Percentiles rank a stretch among this genome's conserved stretches.
Evolutionary conservation across 768 basidiomycete genomes (phyloP).

Genomic region (Boletus subcaerulescens): DNA sequence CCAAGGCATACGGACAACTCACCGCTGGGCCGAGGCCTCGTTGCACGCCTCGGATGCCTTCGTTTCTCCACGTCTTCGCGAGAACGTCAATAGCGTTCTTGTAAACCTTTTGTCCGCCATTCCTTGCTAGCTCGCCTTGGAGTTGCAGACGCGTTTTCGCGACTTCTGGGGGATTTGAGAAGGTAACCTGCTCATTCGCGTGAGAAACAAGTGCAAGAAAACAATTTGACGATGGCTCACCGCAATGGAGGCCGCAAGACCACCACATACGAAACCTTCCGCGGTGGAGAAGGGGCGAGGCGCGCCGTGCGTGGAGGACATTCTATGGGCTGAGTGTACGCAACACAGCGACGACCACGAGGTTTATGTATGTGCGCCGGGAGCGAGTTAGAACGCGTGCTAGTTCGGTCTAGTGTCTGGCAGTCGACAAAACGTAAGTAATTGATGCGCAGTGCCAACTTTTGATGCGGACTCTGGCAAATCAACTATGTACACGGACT

Average conservation of each 20-base stretch:
- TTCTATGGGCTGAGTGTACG: slow-evolving; percentile 4
- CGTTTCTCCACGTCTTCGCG: slow-evolving; percentile 82
- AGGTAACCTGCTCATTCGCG: slow-evolving; percentile 55
- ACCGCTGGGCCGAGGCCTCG: slow-evolving; percentile 90
- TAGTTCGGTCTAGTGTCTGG: not conserved
- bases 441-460: too few relatives aligned
- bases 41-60: slow-evolving; percentile 90
- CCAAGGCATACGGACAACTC: slow-evolving; percentile 24
- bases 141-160: slow-evolving; percentile 95
- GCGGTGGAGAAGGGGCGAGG: slow-evolving; percentile 51
- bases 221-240: slow-evolving; percentile 39
- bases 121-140: slow-evolving; percentile 89
- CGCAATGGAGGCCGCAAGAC: slow-evolving; percentile 87
- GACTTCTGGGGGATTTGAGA: slow-evolving; percentile 71
- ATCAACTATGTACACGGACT: too few relatives aligned
- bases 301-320: slow-evolving; percentile 14
- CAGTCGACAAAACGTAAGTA: too few relatives aligned
- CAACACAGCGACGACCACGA: not conserved
- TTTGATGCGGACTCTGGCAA: too few relatives aligned
- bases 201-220: slow-evolving; percentile 6
- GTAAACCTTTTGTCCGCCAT: slow-evolving; percentile 73
- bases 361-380: not conserved
- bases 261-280: slow-evolving; percentile 88
- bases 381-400: slow-evolving; percentile 1
- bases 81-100: slow-evolving; percentile 86